A percentile compares a stretch with the other conserved stretches of the same genome.
These are phyloP conservation scores for Tuber indicum DNA, from an alignment of 495 filamentous ascomycete genomes.

Conservation along the genomic window DNA sequence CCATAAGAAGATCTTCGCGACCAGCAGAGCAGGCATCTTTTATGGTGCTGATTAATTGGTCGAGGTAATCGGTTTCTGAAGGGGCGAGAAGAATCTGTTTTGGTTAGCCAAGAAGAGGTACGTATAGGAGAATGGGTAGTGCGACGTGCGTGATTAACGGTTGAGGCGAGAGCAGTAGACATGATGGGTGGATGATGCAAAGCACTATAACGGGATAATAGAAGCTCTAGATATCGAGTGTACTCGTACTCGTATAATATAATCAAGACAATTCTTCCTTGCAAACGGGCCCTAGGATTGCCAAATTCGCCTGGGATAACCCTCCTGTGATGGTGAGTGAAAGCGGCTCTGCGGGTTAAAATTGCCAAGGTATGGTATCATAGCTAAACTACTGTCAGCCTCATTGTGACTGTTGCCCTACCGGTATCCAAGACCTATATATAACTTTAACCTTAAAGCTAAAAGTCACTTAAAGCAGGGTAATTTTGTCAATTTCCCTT, in stretches of 20 bases:
- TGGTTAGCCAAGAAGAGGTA: not conserved
- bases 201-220: not conserved
- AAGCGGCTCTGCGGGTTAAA: not conserved
- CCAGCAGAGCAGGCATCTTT: conserved; percentile 78
- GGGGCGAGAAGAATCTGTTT: conserved; percentile 79
- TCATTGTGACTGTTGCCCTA: too few relatives aligned
- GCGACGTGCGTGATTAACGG: conserved; percentile 3
- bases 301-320: not conserved
- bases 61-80: conserved; percentile 87
- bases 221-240: not conserved
- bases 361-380: not conserved
- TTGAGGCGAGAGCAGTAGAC: not conserved
- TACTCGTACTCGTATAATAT: too few relatives aligned
- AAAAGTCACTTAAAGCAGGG: not conserved
- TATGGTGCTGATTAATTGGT: conserved; percentile 86
- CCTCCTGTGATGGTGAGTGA: not conserved
- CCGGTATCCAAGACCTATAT: too few relatives aligned
- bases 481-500: not conserved
- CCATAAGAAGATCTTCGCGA: conserved; percentile 64
- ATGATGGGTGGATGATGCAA: not conserved
- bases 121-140: not conserved
- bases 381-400: too few relatives aligned
- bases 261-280: not conserved
- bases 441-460: not conserved
- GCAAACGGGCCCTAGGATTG: not conserved